Base-by-base conservation (phyloP, 2,329 filamentous ascomycete genomes). In the Aspergillus ochraceoroseus region DNA sequence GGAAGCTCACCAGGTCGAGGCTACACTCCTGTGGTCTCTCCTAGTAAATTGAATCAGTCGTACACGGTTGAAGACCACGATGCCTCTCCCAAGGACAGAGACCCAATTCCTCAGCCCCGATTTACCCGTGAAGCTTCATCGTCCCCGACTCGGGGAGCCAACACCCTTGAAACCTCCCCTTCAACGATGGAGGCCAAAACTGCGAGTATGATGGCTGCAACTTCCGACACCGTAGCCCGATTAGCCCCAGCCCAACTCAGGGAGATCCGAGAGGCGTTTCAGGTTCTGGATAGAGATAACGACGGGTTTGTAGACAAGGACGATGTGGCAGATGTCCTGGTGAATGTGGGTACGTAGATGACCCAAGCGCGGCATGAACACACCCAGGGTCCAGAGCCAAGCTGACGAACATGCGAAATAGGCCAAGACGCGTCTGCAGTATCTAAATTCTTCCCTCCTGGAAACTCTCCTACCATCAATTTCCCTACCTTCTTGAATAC, bases 251-350 rank as follows among this genome's bases (percentile, higher is more conserved):
- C 85, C 2, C 87, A 95, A 54, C 80, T 95, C 23, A 80, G 89
- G 56, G 86, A 87, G 54, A 77, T 98, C 66, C 80, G 92, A 46
- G 90, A 96, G 61, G 87, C 85, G 0, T 98, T 96, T 64, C 87
- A 94, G 64, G 88, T 95, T 44, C 74, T 98, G 32, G 92, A 96
- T 64, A 77, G 87, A 45, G 83, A 92, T 64, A 89, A 87, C 57
- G 87, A 92, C 57, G 89, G 90, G 12, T 72, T 78, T 35, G 82
- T 98, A 46, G 85, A 83, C 51, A 76, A 84, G 44, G 84, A 90
- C 14, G 87, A 94, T 61, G 81, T 98, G 4, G 80, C 80, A 11
- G 86, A 94, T 55, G 94, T 95, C 77, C 76, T 98, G 20, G 79
- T 77, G 44, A 88, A 94, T 57, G 74, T 95, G 33, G 89, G 84